Conservation (phyloP, 1,284 basidiomycete species). For the Porodaedalea pini region DNA sequence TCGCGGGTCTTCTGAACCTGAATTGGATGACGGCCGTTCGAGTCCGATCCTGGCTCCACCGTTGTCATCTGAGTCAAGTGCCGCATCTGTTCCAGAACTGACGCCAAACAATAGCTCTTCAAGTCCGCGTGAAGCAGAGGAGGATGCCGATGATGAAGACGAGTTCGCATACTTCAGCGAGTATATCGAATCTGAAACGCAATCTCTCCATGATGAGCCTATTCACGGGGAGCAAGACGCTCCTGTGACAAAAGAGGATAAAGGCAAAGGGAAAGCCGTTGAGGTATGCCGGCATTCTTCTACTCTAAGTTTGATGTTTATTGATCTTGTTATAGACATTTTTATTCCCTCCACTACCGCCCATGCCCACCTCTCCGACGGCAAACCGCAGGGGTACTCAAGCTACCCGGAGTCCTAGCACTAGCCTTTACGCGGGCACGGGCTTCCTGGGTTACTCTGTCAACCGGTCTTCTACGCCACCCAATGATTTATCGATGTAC, state of each 20-base stretch:
- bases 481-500: slow-evolving; percentile 2
- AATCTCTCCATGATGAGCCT: slow-evolving; percentile 4
- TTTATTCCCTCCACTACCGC: neutral
- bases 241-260: neutral
- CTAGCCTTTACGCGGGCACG: slow-evolving; percentile 6
- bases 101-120: slow-evolving; percentile 63
- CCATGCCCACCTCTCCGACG: slow-evolving; percentile 17
- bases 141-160: slow-evolving; percentile 2
- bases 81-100: slow-evolving; percentile 48
- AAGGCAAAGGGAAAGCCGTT: slow-evolving; percentile 3
- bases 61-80: slow-evolving; percentile 27
- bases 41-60: slow-evolving; percentile 23
- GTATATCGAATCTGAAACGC: slow-evolving; percentile 4
- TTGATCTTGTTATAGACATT: neutral
- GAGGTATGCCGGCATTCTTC: slow-evolving; percentile 2
- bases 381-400: neutral
- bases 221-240: neutral
- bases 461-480: slow-evolving; percentile 11
- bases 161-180: slow-evolving; percentile 8
- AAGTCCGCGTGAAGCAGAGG: slow-evolving; percentile 40
- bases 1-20: slow-evolving; percentile 26
- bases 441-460: slow-evolving; percentile 9
- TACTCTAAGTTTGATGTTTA: neutral
- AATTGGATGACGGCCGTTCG: neutral
- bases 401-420: slow-evolving; percentile 11